These are phyloP conservation scores for Lithohypha guttulata DNA, from an alignment of 2,329 filamentous ascomycete genomes.

Conservation along the genomic window DNA sequence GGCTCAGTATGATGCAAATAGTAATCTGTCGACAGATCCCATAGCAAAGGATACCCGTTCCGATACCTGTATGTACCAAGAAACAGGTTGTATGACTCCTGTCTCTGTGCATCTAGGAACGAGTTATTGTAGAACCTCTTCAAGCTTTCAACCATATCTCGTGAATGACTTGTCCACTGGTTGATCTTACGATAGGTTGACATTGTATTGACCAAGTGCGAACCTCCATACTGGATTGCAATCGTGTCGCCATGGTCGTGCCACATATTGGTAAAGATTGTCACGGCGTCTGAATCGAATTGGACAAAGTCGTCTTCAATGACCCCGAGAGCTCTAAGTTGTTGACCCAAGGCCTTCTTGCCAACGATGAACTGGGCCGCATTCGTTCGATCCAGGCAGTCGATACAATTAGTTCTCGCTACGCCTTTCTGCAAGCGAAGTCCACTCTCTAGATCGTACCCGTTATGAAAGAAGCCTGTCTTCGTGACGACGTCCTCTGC, in stretches of 20 bases:
- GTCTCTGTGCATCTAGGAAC: conserved; percentile 91
- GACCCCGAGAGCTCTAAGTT: conserved; percentile 83
- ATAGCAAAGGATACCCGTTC: conserved; percentile 85
- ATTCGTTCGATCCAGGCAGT: conserved; percentile 93
- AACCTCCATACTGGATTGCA: conserved; percentile 93
- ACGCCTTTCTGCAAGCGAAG: conserved; percentile 78
- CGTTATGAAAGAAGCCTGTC: conserved; percentile 94
- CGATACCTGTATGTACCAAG: conserved; percentile 88
- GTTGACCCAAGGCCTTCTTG: conserved; percentile 82
- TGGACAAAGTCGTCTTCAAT: conserved; percentile 68
- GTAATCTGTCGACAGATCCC: conserved; percentile 91
- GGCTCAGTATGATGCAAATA: conserved; percentile 89
- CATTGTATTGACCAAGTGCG: conserved; percentile 97
- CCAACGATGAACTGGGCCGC: conserved; percentile 96
- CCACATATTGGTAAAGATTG: conserved; percentile 96
- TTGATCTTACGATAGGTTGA: conserved; percentile 98
- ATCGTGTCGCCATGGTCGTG: conserved; percentile 97
- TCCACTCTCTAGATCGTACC: conserved; percentile 55
- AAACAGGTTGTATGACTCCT: conserved; percentile 96
- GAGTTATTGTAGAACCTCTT: conserved; percentile 99
- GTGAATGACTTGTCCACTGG: conserved; percentile 93
- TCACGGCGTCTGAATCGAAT: conserved; percentile 92
- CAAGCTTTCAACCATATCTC: conserved; percentile 98
- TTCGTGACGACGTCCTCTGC: conserved; percentile 74
- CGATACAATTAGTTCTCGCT: conserved; percentile 92